Conservation (phyloP, 2,329 filamentous ascomycete species). For the Colletotrichum theobromicola region DNA sequence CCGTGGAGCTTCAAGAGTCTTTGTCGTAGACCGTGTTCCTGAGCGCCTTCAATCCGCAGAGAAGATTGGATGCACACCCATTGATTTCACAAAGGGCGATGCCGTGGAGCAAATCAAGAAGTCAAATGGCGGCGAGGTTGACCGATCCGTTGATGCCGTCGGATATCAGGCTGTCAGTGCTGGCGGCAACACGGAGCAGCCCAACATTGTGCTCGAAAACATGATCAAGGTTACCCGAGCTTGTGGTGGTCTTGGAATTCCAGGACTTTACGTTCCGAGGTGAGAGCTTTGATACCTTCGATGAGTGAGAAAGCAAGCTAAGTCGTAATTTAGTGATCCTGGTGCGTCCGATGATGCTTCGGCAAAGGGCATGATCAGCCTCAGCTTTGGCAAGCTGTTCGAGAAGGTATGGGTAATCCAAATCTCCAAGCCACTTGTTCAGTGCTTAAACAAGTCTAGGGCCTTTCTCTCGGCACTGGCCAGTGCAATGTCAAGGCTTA, state of each 20-base stretch:
- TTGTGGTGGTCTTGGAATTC: conserved; percentile 66
- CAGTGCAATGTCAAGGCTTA: conserved; percentile 74
- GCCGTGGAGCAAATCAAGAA: conserved; percentile 65
- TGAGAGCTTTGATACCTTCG: background rate
- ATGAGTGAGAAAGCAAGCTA: background rate
- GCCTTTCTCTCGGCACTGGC: conserved; percentile 63
- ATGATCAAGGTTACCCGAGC: conserved; percentile 67
- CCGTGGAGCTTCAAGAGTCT: conserved; percentile 66
- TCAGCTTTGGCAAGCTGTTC: conserved; percentile 72
- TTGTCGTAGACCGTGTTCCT: conserved; percentile 66
- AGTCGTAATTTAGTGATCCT: conserved; percentile 53
- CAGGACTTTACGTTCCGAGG: conserved; percentile 53
- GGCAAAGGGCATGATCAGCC: conserved; percentile 67
- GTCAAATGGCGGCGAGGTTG: conserved; percentile 59
- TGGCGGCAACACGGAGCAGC: conserved; percentile 62
- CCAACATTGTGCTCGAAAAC: conserved; percentile 68
- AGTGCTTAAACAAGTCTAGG: conserved; percentile 38
- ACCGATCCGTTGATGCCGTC: conserved; percentile 69
- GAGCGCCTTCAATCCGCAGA: conserved; percentile 63
- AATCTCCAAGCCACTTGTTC: background rate
- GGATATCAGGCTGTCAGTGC: conserved; percentile 67
- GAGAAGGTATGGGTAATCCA: conserved; percentile 58
- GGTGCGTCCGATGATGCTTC: conserved; percentile 66
- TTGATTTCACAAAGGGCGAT: conserved; percentile 66
- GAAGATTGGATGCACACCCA: conserved; percentile 65